Evolutionary conservation across 306 rosid genomes (phyloP), one percentile per base, ranked within the genome.

Genomic region (Fragaria vesca): DNA sequence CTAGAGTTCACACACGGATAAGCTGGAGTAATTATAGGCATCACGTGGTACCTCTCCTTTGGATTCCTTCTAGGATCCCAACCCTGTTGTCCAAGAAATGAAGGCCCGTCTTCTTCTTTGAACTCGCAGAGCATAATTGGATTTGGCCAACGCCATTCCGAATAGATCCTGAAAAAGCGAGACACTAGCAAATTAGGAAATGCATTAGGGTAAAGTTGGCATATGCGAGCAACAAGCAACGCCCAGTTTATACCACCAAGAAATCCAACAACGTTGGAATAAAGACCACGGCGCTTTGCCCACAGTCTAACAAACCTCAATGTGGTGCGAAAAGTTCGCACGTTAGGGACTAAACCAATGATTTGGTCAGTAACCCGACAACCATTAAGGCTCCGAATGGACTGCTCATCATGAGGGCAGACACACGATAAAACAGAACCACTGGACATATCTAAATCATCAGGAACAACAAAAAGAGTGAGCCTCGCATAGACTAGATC

Each of bases 181-280:
- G 97, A 89, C 75, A 94, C 95, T 47, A 94, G 85, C 96, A 94
- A 87, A 90, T 86, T 94, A 30, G 97, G 98, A 66, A 92, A 86
- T 21, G 97, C 98, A 81, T 94, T 94, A 66, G 98, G 98, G 80
- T 85, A 92, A 61, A 90, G 85, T 86, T 94, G 98, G 91, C 98
- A 94, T 79, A 94, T 92, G 73, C 97, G 97, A 80, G 95, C 98
- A 84, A 94, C 97, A 81, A 94, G 98, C 81, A 94, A 83, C 34
- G 97, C 98, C 95, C 94, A 86, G 76, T 94, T 94, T 77, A 94
- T 92, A 70, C 97, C 98, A 86, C 98, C 98, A 81, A 94, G 98
- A 87, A 94, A 94, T 48, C 98, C 98, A 2, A 96, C 45, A 88
- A 94, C 97, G 62, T 52, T 63, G 43, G 74, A 66, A 57, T 48